phyloP scores from a whole-genome alignment of 306 rosid genomes.

The Styphnolobium japonicum region DNA sequence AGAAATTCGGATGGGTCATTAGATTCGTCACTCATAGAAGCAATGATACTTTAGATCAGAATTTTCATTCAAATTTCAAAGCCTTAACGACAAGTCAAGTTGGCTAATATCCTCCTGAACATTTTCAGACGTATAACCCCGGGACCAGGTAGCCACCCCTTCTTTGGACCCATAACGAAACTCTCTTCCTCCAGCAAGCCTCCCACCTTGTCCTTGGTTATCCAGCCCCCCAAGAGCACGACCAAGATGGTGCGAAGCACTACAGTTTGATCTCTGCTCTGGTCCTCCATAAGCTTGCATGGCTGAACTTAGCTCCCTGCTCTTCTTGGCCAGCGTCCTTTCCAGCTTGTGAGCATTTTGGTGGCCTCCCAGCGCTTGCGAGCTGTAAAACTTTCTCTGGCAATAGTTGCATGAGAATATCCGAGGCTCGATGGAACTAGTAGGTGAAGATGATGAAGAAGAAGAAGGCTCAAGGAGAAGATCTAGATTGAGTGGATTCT shows the following conservation, averaged over 20 bases:
- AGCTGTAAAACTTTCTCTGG: conserved; percentile 79
- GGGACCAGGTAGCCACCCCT: conserved; percentile 41
- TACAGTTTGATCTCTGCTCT: neutral
- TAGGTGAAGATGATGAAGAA: conserved; percentile 42
- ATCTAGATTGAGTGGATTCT: conserved; percentile 49
- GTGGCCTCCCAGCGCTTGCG: conserved; percentile 92
- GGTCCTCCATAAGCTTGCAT: conserved; percentile 22
- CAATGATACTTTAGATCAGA: neutral
- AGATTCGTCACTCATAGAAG: conserved; percentile 2
- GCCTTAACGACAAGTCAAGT: conserved; percentile 85
- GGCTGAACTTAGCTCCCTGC: conserved; percentile 54
- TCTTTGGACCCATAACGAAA: conserved; percentile 30
- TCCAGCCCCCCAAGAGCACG: conserved; percentile 17
- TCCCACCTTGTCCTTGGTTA: conserved; percentile 32
- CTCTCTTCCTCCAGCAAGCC: conserved; percentile 31
- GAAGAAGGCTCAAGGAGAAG: conserved; percentile 65
- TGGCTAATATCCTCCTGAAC: conserved; percentile 68
- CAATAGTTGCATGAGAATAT: conserved; percentile 88
- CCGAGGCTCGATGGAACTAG: conserved; percentile 40
- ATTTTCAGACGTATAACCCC: conserved; percentile 33
- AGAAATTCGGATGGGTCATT: neutral
- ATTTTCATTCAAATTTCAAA: conserved; percentile 32
- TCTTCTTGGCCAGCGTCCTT: conserved; percentile 84
- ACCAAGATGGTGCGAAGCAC: neutral
- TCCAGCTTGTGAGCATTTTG: conserved; percentile 94